Evolutionary conservation across 202 grass and related monocot species (phyloP).

Genomic region (Digitaria exilis): DNA sequence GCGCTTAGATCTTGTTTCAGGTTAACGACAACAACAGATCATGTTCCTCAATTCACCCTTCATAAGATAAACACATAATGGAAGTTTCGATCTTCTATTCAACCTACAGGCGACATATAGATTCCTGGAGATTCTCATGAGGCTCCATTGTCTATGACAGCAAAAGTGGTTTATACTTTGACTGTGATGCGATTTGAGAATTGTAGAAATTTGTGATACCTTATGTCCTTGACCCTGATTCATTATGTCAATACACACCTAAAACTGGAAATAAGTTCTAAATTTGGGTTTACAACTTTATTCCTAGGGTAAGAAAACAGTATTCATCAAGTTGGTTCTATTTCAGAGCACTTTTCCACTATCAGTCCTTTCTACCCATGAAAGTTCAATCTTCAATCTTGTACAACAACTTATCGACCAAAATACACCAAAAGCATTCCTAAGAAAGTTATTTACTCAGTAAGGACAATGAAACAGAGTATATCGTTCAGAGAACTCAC

Average conservation of each 20-base stretch:
- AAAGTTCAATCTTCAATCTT: slow-evolving; percentile 1
- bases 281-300: background rate
- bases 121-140: background rate
- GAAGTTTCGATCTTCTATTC: background rate
- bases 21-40: background rate
- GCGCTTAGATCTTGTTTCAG: background rate
- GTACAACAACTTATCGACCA: background rate
- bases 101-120: background rate
- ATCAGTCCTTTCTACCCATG: background rate
- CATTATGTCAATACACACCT: background rate
- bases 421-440: background rate
- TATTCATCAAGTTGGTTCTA: background rate
- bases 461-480: background rate
- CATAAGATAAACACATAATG: background rate
- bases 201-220: background rate
- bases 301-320: background rate
- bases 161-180: background rate
- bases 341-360: background rate
- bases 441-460: background rate
- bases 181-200: background rate
- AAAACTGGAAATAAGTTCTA: background rate
- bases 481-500: slow-evolving; percentile 49
- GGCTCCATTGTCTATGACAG: background rate
- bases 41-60: background rate
- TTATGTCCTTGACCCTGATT: background rate